These are phyloP conservation scores for Schwanniomyces vanrijiae DNA, from an alignment of 805 yeast species.

Conservation along the genomic window DNA sequence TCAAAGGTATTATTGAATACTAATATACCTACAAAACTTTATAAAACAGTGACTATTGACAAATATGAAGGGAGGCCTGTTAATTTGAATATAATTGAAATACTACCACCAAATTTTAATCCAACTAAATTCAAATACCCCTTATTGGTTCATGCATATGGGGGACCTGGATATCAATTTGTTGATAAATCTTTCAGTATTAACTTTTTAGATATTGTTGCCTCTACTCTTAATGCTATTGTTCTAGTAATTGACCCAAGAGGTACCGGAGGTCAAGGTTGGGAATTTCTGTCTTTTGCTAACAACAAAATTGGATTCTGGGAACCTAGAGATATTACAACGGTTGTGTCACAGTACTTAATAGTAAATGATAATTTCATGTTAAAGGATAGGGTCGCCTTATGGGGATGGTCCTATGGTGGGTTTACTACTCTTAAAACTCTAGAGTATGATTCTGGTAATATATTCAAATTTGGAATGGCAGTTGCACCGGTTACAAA, in stretches of 20 bases:
- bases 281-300: constrained; percentile 63
- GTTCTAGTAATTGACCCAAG: constrained; percentile 74
- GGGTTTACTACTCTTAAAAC: constrained; percentile 92
- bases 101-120: constrained; percentile 58
- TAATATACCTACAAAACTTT: constrained; percentile 53
- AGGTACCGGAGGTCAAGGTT: constrained; percentile 80
- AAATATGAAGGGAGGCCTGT: constrained; percentile 29
- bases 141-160: constrained; percentile 66
- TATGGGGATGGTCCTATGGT: constrained; percentile 99
- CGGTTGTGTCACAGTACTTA: constrained; percentile 52
- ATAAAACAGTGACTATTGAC: constrained; percentile 28
- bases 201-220: constrained; percentile 59
- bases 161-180: constrained; percentile 79
- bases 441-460: constrained; percentile 74
- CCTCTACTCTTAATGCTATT: constrained; percentile 57
- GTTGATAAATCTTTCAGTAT: constrained; percentile 46
- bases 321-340: constrained; percentile 72
- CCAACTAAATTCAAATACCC: constrained; percentile 51
- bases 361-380: constrained; percentile 41
- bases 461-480: constrained; percentile 81
- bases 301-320: constrained; percentile 61
- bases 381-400: constrained; percentile 66
- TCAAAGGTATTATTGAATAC: constrained; percentile 24
- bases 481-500: constrained; percentile 98
- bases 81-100: constrained; percentile 55